A percentile compares a stretch with the other conserved stretches of the same genome.
phyloP scores from a whole-genome alignment of 2,329 filamentous ascomycete species.

The Ophiostoma perfectum region DNA sequence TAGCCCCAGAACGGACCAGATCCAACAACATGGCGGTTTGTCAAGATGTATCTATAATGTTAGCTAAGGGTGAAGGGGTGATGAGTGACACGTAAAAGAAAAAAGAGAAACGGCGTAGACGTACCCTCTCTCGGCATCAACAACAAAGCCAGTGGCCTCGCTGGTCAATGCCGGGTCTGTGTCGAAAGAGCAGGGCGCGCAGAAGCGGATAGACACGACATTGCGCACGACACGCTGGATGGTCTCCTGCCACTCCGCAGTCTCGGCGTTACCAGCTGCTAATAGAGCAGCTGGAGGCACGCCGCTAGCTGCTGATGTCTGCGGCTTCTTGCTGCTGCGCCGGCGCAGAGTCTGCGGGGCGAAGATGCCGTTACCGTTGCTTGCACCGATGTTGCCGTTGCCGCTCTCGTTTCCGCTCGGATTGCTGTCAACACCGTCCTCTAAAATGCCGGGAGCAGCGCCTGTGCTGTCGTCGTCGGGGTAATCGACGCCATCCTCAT shows the following conservation, averaged over 20 bases:
- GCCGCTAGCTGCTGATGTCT: neutral
- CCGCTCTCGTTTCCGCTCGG: neutral
- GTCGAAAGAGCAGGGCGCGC: conserved; percentile 95
- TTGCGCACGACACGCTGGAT: conserved; percentile 92
- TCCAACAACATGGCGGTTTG: conserved; percentile 89
- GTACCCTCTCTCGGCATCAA: conserved; percentile 84
- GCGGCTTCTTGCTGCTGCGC: conserved; percentile 12
- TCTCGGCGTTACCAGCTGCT: conserved; percentile 30
- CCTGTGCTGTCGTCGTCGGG: conserved; percentile 18
- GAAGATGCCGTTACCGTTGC: conserved; percentile 13
- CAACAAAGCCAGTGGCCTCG: conserved; percentile 95
- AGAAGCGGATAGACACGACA: conserved; percentile 98
- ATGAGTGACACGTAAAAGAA: neutral
- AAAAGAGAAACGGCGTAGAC: neutral
- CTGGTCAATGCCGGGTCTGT: conserved; percentile 91
- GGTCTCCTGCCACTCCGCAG: conserved; percentile 73
- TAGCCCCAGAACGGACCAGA: conserved; percentile 97
- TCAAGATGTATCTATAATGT: conserved; percentile 60
- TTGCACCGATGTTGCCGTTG: neutral
- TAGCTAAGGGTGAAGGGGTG: neutral
- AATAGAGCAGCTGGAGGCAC: conserved; percentile 23
- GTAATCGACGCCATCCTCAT: conserved; percentile 19
- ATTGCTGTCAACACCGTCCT: neutral
- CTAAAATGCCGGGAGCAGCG: neutral
- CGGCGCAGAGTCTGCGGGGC: conserved; percentile 19